Percentiles rank a stretch among this genome's conserved stretches.
Evolutionary conservation across 2,329 filamentous ascomycete species (phyloP).

Genomic region (Nigrograna mackinnonii): DNA sequence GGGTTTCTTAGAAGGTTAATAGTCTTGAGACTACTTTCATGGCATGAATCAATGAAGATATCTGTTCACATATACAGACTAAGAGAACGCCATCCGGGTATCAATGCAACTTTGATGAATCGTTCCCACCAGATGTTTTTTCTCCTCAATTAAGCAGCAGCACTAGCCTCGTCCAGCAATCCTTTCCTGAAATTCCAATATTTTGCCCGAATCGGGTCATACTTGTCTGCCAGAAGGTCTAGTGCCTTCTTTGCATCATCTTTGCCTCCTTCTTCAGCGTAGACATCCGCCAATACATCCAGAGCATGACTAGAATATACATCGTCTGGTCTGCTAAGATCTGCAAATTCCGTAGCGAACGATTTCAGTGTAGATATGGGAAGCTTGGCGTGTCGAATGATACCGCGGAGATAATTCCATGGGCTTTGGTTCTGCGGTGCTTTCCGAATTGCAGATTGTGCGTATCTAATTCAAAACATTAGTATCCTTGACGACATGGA

Average conservation of each 20-base stretch:
- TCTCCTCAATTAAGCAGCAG: conserved; percentile 16
- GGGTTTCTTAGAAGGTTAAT: too few relatives aligned
- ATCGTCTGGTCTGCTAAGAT: conserved; percentile 50
- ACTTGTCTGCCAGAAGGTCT: conserved; percentile 76
- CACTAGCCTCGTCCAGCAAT: conserved; percentile 27
- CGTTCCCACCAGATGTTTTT: background rate
- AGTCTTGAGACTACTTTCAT: too few relatives aligned
- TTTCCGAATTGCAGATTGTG: conserved; percentile 71
- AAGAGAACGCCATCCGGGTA: conserved; percentile 16
- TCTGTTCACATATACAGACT: background rate
- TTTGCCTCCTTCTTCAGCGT: conserved; percentile 55
- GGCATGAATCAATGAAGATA: background rate
- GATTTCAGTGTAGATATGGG: conserved; percentile 53
- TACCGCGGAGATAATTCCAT: conserved; percentile 89
- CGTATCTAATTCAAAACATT: conserved; percentile 45
- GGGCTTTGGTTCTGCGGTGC: conserved; percentile 93
- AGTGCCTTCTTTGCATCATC: conserved; percentile 71
- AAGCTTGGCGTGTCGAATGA: conserved; percentile 67
- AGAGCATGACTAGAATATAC: conserved; percentile 67
- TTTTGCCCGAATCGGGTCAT: conserved; percentile 86
- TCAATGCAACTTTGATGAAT: conserved; percentile 16
- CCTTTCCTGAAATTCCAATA: conserved; percentile 84
- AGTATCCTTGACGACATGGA: background rate
- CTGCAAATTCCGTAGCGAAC: conserved; percentile 59
- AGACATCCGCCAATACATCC: conserved; percentile 73